Percentiles rank a stretch among this genome's conserved stretches.
phyloP scores from a whole-genome alignment of 2,329 filamentous ascomycete species.

The Alternaria conjuncta region DNA sequence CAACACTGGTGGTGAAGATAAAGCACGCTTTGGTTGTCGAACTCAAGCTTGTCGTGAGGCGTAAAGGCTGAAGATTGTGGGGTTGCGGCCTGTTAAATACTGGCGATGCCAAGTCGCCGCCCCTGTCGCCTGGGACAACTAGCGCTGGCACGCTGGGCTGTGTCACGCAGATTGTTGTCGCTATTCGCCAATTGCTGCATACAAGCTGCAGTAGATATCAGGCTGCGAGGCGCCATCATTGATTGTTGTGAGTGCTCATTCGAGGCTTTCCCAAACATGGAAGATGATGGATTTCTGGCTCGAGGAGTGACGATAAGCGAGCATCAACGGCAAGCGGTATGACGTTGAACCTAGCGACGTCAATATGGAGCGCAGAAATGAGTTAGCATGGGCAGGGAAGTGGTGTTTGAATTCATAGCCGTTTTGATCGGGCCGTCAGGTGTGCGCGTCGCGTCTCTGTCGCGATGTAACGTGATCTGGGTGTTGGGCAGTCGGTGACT shows the following conservation, averaged over 20 bases:
- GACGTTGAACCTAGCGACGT: constrained; percentile 17
- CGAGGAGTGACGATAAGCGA: constrained; percentile 11
- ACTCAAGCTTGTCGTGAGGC: constrained; percentile 50
- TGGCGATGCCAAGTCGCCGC: constrained; percentile 35
- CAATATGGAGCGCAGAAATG: background rate
- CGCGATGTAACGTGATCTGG: constrained; percentile 21
- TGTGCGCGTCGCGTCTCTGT: constrained; percentile 13
- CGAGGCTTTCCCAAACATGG: constrained; percentile 17
- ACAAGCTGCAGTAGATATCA: constrained; percentile 20
- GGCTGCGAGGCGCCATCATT: constrained; percentile 31
- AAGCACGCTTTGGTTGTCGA: constrained; percentile 49
- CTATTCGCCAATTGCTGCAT: constrained; percentile 40
- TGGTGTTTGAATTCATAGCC: background rate
- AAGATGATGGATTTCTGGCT: constrained; percentile 22
- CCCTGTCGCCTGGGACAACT: constrained; percentile 34
- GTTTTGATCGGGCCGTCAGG: background rate
- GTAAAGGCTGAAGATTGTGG: constrained; percentile 38
- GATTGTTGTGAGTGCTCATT: constrained; percentile 18
- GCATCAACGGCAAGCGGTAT: constrained; percentile 18
- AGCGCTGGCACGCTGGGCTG: constrained; percentile 39
- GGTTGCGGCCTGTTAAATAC: constrained; percentile 41
- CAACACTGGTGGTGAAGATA: constrained; percentile 44
- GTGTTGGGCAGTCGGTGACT: constrained; percentile 9
- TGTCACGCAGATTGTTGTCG: constrained; percentile 23
- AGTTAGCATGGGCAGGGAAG: background rate